Evolutionary conservation across 495 filamentous ascomycete genomes (phyloP), one percentile per base, ranked within the genome.

Genomic region (Trichoderma asperelloides): DNA sequence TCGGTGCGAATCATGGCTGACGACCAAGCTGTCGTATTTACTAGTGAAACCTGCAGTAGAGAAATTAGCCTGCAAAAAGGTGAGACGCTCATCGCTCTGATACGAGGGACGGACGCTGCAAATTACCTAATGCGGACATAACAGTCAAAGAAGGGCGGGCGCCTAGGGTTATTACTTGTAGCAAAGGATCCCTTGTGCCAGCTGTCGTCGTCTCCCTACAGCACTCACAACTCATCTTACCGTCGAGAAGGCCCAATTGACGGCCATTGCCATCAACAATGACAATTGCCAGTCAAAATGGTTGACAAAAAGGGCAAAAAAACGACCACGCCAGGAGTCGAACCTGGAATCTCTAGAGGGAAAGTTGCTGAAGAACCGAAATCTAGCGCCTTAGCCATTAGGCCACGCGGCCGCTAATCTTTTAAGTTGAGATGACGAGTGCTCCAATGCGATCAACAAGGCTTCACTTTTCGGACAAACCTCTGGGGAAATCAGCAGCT

Each of bases 381-480:
- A 60, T 60, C 55, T 60, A 60, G 55, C 55, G 55, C 55, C 55
- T 60, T 60, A 60, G 55, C 55, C 55, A 60, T 60, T 60, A 60
- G 55, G 55, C 55, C 55, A 60, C 55, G 55, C 55, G 55, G 55
- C 55, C 55, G 55, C 23, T 51, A 28, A 27, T 7, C 51, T 27
- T 33, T 33, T 60, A 23, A 60, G 16, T 60, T 60, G 55, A 25
- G 9, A 5, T 60, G 27, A 27, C 55, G 23, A 9, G 27, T 27
- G 23, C 23, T 60, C 55, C 55, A 60, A 60, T 18, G 16, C 55
- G 9, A 60, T 60, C 23, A 60, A 60, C 55, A 60, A 60, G 55
- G 55, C 55, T 60, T 60, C 55, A 23, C 2, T 23, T 21, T 16
- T 21, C 55, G 55, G 55, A 25, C 23, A 60, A 60, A 27, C 55